These are phyloP conservation scores for Nitzschia inconspicua DNA, from an alignment of 108 stramenopile species.

Conservation along the genomic window DNA sequence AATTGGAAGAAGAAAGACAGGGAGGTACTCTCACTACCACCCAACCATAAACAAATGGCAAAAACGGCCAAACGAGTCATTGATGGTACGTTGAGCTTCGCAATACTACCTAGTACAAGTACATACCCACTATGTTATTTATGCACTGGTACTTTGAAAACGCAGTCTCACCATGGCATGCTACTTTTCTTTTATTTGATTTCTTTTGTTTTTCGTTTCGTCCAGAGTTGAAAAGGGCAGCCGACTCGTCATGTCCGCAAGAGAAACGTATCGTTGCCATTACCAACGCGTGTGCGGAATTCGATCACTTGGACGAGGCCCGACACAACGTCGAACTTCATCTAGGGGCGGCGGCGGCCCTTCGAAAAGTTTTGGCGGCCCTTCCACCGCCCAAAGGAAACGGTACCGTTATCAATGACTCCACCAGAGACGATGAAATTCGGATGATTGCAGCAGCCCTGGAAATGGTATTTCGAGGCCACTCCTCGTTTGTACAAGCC, in stretches of 20 bases:
- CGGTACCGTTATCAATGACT: conserved; percentile 3
- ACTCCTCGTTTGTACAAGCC: conserved; percentile 40
- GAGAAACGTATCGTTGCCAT: conserved; percentile 60
- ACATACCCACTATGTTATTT: background rate
- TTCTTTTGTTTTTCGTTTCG: background rate
- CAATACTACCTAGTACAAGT: background rate
- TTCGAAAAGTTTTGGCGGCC: conserved; percentile 48
- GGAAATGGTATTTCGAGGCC: conserved; percentile 80
- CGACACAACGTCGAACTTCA: conserved; percentile 66
- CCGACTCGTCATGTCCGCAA: conserved; percentile 5
- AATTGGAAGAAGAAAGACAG: too few relatives aligned
- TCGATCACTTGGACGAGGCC: conserved; percentile 61
- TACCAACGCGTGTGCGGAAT: conserved; percentile 54
- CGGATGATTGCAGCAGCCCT: conserved; percentile 63
- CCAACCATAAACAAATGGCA: background rate
- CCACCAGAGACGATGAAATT: conserved; percentile 69
- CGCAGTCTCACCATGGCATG: background rate
- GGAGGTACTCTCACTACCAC: too few relatives aligned
- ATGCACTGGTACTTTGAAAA: background rate
- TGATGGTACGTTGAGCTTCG: conserved; percentile 23
- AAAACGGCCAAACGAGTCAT: conserved; percentile 25
- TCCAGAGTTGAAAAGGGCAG: conserved; percentile 22
- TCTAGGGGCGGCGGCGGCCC: conserved; percentile 59
- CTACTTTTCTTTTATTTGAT: too few relatives aligned
- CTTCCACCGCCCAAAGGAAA: background rate